Conservation (phyloP, 371 early-diverging fungal species). For the Rhizomucor pusillus region DNA sequence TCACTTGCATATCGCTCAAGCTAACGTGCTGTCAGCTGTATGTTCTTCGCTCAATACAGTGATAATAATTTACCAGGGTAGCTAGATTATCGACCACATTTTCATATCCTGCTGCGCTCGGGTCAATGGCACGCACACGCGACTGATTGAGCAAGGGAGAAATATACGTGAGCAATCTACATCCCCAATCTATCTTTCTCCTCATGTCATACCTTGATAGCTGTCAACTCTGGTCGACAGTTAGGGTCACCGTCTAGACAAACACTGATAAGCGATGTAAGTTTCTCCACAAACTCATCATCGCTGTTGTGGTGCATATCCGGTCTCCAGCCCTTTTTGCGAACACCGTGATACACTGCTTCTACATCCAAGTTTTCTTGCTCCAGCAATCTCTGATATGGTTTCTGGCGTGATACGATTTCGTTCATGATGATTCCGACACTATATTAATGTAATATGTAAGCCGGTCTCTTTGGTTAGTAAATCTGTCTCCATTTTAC, state of each 20-base stretch:
- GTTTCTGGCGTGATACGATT: slow-evolving; percentile 41
- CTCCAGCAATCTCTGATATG: slow-evolving; percentile 23
- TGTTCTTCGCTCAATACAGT: too few relatives aligned
- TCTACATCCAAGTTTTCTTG: slow-evolving; percentile 9
- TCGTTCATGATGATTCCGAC: slow-evolving; percentile 51
- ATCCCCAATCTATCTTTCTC: not conserved
- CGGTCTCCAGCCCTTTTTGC: slow-evolving; percentile 24
- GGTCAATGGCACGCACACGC: slow-evolving; percentile 42
- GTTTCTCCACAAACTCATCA: slow-evolving; percentile 36
- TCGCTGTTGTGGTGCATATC: slow-evolving; percentile 21
- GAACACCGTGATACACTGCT: slow-evolving; percentile 23
- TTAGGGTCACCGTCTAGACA: slow-evolving; percentile 31
- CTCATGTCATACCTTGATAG: slow-evolving; percentile 18
- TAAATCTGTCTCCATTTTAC: not conserved
- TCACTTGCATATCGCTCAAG: slow-evolving; percentile 54
- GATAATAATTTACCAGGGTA: slow-evolving; percentile 25
- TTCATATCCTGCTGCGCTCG: slow-evolving; percentile 37
- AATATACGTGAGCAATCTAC: too few relatives aligned
- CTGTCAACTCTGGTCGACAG: slow-evolving; percentile 32
- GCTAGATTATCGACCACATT: slow-evolving; percentile 52
- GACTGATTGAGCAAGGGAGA: not conserved
- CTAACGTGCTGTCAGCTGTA: too few relatives aligned
- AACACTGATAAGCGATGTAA: slow-evolving; percentile 34
- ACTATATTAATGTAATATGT: slow-evolving; percentile 13
- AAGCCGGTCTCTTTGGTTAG: too few relatives aligned